These are phyloP conservation scores for Daedaleopsis nitida DNA, from an alignment of 768 basidiomycete species.

Conservation along the genomic window DNA sequence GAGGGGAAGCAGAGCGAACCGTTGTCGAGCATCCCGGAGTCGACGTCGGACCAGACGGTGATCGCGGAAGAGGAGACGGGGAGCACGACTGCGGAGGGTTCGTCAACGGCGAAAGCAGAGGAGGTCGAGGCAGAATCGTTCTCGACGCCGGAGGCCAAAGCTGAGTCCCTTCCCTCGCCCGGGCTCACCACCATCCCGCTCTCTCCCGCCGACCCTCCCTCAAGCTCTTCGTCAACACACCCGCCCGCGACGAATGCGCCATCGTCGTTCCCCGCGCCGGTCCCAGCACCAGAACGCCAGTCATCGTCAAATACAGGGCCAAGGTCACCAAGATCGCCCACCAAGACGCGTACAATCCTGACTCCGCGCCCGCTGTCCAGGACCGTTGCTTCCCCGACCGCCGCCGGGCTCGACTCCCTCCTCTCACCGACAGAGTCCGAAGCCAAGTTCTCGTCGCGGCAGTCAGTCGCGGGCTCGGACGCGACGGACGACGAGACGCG, in stretches of 20 bases:
- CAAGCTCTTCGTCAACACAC: not conserved
- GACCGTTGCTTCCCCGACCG: conserved; percentile 1
- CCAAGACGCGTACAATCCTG: not conserved
- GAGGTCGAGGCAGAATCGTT: not conserved
- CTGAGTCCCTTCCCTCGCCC: not conserved
- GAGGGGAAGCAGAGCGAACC: not conserved
- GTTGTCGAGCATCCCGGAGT: not conserved
- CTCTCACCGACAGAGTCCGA: conserved; percentile 34
- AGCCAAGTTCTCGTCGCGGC: conserved; percentile 23
- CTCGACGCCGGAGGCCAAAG: not conserved
- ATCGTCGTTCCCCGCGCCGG: not conserved
- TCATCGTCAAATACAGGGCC: not conserved
- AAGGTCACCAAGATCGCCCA: not conserved
- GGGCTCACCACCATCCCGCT: conserved; percentile 1
- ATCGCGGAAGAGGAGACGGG: not conserved
- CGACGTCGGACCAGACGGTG: not conserved
- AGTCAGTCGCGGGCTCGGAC: conserved; percentile 59
- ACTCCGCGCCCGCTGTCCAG: not conserved
- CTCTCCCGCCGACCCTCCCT: not conserved
- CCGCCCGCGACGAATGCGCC: not conserved
- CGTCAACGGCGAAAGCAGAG: not conserved
- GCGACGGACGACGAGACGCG: conserved; percentile 60
- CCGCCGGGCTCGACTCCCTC: conserved; percentile 29
- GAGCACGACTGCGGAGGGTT: not conserved
- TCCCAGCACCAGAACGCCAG: not conserved